phyloP scores from a whole-genome alignment of 2,329 filamentous ascomycete species.

The Trichoderma asperellum region DNA sequence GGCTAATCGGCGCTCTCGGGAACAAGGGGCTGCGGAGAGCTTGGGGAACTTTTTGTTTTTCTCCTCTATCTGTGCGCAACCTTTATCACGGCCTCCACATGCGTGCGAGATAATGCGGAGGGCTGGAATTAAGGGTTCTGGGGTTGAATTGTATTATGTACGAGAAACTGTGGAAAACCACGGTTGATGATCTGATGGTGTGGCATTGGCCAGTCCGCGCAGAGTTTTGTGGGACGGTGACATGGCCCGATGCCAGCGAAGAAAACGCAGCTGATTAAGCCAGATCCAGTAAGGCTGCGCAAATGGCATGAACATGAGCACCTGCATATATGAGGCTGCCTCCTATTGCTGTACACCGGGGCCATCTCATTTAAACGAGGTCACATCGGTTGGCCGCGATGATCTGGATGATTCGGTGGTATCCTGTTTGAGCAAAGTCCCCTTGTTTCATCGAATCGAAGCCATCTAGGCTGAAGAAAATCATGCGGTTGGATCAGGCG shows the following conservation, averaged over 20 bases:
- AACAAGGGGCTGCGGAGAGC: conserved; percentile 14
- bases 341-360: not conserved
- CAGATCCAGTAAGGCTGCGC: not conserved
- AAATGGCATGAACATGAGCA: not conserved
- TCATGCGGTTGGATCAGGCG: not conserved
- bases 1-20: conserved; percentile 19
- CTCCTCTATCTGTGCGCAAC: conserved; percentile 21
- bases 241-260: not conserved
- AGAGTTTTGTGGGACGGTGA: not conserved
- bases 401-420: not conserved
- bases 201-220: not conserved
- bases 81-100: conserved; percentile 22
- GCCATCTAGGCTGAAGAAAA: not conserved
- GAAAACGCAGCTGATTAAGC: not conserved
- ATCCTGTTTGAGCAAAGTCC: not conserved
- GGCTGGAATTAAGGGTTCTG: conserved; percentile 22
- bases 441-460: not conserved
- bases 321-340: not conserved
- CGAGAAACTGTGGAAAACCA: conserved; percentile 4
- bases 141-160: conserved; percentile 24
- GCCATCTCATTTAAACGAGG: not conserved
- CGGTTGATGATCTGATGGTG: conserved; percentile 9
- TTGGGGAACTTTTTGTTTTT: conserved; percentile 25
- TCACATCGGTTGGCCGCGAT: not conserved
- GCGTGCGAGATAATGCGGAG: conserved; percentile 20